A percentile compares a stretch with the other conserved stretches of the same genome.
Evolutionary conservation across 78 protist genomes (phyloP).

Genomic region (Guillardia theta): DNA sequence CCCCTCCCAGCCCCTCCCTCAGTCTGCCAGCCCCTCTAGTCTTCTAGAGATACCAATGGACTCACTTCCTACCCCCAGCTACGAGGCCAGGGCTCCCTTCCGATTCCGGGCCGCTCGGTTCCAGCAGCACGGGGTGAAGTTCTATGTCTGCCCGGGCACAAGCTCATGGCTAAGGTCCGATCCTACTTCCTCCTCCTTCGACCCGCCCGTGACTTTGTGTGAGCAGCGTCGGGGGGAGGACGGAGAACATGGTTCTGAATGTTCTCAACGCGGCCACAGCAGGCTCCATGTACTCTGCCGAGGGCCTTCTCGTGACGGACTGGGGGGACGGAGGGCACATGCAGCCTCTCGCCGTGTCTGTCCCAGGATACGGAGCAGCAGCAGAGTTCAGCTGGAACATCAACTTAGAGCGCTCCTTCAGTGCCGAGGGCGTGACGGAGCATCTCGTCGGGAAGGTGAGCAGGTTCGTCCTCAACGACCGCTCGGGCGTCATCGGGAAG

Average conservation of each 20-base stretch:
- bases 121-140: background rate
- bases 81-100: background rate
- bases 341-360: background rate
- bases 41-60: background rate
- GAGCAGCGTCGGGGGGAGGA: background rate
- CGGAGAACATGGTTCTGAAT: background rate
- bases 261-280: background rate
- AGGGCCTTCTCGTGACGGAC: background rate
- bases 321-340: background rate
- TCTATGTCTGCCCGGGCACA: background rate
- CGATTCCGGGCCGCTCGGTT: background rate
- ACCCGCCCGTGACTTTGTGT: too few species aligned
- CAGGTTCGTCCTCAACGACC: too few species aligned
- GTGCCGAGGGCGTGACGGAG: too few species aligned
- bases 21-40: background rate
- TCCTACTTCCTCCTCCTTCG: too few species aligned
- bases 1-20: background rate
- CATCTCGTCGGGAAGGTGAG: too few species aligned
- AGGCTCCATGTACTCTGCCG: background rate
- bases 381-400: conserved; percentile 1
- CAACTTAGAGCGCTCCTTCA: too few species aligned
- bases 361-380: background rate
- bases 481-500: too few species aligned
- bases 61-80: background rate
- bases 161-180: background rate